Conservation (phyloP, 176 grass and related monocot genomes). For the Melocanna baccifera region DNA sequence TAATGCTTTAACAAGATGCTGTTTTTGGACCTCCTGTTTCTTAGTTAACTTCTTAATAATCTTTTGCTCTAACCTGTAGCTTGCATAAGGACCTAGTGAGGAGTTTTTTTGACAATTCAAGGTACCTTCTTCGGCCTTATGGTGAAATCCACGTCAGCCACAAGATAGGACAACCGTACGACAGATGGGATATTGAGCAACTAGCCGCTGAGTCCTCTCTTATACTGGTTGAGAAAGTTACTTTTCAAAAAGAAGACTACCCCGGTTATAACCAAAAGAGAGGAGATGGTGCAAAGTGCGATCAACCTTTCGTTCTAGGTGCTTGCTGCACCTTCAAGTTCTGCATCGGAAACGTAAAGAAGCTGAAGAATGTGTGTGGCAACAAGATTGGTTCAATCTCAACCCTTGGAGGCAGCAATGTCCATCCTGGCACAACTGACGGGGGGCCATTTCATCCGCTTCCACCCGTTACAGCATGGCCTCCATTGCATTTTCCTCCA, state of each 20-base stretch:
- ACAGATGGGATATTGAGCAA: constrained; percentile 41
- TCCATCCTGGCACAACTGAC: not conserved
- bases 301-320: constrained; percentile 42
- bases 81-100: constrained; percentile 39
- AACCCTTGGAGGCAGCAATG: not conserved
- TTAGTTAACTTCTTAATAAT: constrained; percentile 13
- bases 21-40: not conserved
- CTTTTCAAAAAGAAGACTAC: constrained; percentile 48
- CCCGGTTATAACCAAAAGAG: constrained; percentile 68
- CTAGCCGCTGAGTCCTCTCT: constrained; percentile 14
- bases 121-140: constrained; percentile 27
- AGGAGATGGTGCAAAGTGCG: constrained; percentile 40
- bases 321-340: constrained; percentile 51
- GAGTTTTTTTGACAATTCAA: constrained; percentile 39
- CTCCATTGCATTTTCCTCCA: not conserved
- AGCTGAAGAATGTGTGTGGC: not conserved
- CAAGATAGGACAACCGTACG: constrained; percentile 34
- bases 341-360: constrained; percentile 16
- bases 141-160: constrained; percentile 74
- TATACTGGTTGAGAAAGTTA: not conserved
- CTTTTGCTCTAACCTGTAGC: constrained; percentile 24
- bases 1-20: not conserved
- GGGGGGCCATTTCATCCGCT: not conserved
- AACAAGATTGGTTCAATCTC: not conserved
- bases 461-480: constrained; percentile 2